These are phyloP conservation scores for Aspergillus avenaceus DNA, from an alignment of 495 filamentous ascomycete species.

Conservation along the genomic window DNA sequence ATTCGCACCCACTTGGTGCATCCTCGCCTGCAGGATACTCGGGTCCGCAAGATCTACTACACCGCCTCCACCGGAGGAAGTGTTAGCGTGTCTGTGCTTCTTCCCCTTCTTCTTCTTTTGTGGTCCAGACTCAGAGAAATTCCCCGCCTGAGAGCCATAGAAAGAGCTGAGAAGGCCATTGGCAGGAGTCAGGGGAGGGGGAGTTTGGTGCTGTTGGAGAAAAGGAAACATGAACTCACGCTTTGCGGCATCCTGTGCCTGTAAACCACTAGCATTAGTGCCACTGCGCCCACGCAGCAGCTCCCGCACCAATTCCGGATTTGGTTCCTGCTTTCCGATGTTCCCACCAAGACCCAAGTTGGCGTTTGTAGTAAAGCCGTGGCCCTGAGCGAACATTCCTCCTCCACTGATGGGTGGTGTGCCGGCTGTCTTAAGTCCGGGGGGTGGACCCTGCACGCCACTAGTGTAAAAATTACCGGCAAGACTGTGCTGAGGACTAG, in stretches of 20 bases:
- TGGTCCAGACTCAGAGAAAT: constrained; percentile 76
- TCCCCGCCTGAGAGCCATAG: constrained; percentile 80
- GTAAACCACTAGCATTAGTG: constrained; percentile 52
- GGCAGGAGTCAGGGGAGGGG: constrained; percentile 84
- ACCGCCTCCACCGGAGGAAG: constrained; percentile 97
- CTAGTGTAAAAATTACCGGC: constrained; percentile 47
- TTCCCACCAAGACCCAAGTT: constrained; percentile 65
- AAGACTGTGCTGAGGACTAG: constrained; percentile 45
- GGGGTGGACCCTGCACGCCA: constrained; percentile 83
- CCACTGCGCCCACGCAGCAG: constrained; percentile 60
- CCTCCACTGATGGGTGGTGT: constrained; percentile 80
- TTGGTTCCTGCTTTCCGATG: constrained; percentile 64
- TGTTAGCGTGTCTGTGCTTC: constrained; percentile 99
- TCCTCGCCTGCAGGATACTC: constrained; percentile 97
- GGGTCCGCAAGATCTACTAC: constrained; percentile 99
- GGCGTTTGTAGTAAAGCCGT: constrained; percentile 66
- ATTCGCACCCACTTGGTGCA: constrained; percentile 78
- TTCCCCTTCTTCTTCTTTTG: constrained; percentile 99
- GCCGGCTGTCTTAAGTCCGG: constrained; percentile 89
- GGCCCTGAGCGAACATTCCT: constrained; percentile 72
- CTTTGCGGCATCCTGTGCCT: constrained; percentile 78
- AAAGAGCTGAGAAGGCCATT: constrained; percentile 83
- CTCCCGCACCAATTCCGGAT: constrained; percentile 75
- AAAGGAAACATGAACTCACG: constrained; percentile 92
- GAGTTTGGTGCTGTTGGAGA: constrained; percentile 76